Base-by-base conservation (phyloP, 805 yeast genomes). In the Lachancea cidri region DNA sequence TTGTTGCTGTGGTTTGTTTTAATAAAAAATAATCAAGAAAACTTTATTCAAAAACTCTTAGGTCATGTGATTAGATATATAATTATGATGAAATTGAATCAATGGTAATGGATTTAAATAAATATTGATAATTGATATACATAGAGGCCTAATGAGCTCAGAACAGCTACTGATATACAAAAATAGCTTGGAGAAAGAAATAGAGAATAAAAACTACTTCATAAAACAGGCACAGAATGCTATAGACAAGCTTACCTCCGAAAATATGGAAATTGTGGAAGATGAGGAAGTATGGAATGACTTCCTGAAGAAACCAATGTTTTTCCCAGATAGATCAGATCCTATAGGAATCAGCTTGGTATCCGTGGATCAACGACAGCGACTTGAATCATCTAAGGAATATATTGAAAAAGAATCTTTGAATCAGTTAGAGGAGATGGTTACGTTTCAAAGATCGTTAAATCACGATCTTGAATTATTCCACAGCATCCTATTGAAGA, bases 241-340 rank as follows among this genome's bases (percentile, higher is more conserved):
- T 1, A 44, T 54, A 17, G 41, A 42, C 4, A 39, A 34, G 20
- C 36, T 58, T 34, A 39, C 41, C 33, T 24, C 17, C 13, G 29
- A 31, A 8, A 43, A 29, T 6, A 35, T 16, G n/a, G n/a, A 29
- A 14, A 15, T 15, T 3, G 34, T 36, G 11, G 38, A 40, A 6
- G 36, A 48, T 20, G 42, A 35, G 3, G 39, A 35, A 1, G 35
- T 35, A 4, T 55, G 56, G 56, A 39, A 52, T 16, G 42, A 41
- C n/a, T 44, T 57, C 16, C 20, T 53, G 41, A 42, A 44, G 17
- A 50, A 50, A 25, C 58, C 61, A 1, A 43, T 61, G 49, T 49
- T 55, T 31, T 48, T 46, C n/a, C 55, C 62, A 5, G 64, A 57
- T 30, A 50, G 60, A 41, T 53, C 65, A 0, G 66, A 61, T 33